Evolutionary conservation across 441 rosid genomes (phyloP), one percentile per base, ranked within the genome.

Genomic region (Macaranga tanarius): DNA sequence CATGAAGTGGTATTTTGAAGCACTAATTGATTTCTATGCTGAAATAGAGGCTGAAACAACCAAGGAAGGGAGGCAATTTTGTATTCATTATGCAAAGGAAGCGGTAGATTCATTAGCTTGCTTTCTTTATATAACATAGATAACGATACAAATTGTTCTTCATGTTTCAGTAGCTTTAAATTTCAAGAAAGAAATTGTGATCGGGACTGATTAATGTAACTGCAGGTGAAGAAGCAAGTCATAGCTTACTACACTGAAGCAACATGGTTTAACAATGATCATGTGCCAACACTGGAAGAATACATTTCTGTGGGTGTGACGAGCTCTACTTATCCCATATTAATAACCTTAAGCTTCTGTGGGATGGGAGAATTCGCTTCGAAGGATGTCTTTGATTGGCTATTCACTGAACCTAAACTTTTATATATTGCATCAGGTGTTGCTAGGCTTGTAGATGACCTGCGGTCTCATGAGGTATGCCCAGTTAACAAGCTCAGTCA

Each of bases 331-430:
- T 77, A 70, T 56, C 61, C 42, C 10, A 56, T 83, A 64, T 28
- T 80, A 12, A 2, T 61, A 5, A 56, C 25, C 3, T 7, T 51
- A 44, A 58, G 77, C 22, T 60, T 65, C 9, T 26, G 65, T 10
- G 84, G 76, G 19, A 55, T 75, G 70, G 76, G 55, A 16, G 57
- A 74, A n/a, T 16, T 61, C 5, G 76, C 67, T 10, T 51, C 79
- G 2, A 74, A 74, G 42, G 74, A 81, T 7, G 55, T 70, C 16
- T 65, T 77, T 10, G 74, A 77, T 54, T 84, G 82, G 85, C 64
- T 75, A 10, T 23, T 26, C n/a, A 70, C 28, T 7, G 45, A 50
- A 4, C 85, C 85, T 19, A 72, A 26, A 16, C 55, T 81, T 8
- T 6, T 66, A 1, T 17, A 8, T 17, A 70, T 79, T 16, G 51